These are phyloP conservation scores for Didymella exigua DNA, from an alignment of 2,329 filamentous ascomycete genomes.

Conservation along the genomic window DNA sequence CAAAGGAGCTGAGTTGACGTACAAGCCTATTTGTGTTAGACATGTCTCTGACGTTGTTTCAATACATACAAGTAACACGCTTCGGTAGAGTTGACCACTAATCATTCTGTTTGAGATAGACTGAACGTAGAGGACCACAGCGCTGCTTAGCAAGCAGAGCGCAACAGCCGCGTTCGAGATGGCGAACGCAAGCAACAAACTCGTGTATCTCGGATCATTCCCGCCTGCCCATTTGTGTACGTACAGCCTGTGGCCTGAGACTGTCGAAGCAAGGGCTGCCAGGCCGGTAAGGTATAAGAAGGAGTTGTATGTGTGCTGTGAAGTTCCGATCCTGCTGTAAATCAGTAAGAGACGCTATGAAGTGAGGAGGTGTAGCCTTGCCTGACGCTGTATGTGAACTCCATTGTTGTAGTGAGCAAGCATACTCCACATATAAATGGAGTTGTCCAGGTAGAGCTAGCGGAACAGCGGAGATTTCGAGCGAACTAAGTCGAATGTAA, in stretches of 20 bases:
- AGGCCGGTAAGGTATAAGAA: neutral
- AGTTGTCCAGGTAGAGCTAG: neutral
- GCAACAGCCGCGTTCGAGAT: constrained; percentile 1
- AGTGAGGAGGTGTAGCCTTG: neutral
- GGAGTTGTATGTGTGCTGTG: neutral
- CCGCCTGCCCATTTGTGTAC: constrained; percentile 2
- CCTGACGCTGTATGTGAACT: neutral
- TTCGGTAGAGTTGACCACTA: neutral
- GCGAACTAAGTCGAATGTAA: neutral
- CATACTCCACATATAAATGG: neutral
- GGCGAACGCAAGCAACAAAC: neutral
- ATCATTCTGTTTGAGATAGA: neutral
- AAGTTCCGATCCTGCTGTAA: neutral
- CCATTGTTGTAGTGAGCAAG: neutral
- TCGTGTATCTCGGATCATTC: neutral
- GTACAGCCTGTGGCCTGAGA: neutral
- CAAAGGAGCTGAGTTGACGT: neutral
- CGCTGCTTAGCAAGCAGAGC: neutral
- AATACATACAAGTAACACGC: neutral
- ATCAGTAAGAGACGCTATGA: neutral
- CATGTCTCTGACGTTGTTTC: neutral
- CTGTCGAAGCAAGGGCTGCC: neutral
- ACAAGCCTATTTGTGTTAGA: neutral
- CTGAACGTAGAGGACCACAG: neutral
- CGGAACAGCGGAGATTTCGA: neutral